Evolutionary conservation across 1,284 basidiomycete genomes (phyloP).

Genomic region (Chalciporus sp.): DNA sequence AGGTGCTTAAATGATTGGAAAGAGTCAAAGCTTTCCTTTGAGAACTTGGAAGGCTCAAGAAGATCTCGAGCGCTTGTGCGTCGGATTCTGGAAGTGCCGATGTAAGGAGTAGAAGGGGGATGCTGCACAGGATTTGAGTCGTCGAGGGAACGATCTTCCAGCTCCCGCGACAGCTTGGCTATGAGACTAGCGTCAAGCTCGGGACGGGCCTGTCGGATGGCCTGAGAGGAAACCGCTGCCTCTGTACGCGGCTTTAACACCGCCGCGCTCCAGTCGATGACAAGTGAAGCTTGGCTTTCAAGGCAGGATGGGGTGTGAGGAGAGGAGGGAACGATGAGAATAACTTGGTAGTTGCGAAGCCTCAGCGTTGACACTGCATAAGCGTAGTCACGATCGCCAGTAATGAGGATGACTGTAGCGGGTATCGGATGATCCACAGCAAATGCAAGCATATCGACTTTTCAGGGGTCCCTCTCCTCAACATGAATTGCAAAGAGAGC

Average conservation of each 20-base stretch:
- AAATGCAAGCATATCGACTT: conserved; percentile 52
- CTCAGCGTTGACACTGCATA: conserved; percentile 46
- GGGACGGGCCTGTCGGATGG: conserved; percentile 27
- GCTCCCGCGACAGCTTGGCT: conserved; percentile 21
- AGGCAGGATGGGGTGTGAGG: conserved; percentile 47
- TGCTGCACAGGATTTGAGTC: conserved; percentile 11
- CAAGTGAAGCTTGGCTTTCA: conserved; percentile 54
- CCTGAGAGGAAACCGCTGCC: conserved; percentile 7
- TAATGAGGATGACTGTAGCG: conserved; percentile 47
- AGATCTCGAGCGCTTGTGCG: conserved; percentile 28
- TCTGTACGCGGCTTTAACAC: conserved; percentile 38
- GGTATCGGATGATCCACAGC: conserved; percentile 48
- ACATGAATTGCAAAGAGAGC: background rate
- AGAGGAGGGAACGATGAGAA: conserved; percentile 42
- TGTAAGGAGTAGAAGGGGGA: conserved; percentile 3
- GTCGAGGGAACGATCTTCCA: conserved; percentile 18
- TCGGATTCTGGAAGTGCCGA: conserved; percentile 12
- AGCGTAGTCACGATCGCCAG: conserved; percentile 51
- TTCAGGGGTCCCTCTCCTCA: conserved; percentile 11
- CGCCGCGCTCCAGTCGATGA: conserved; percentile 54
- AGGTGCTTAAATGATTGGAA: conserved; percentile 3
- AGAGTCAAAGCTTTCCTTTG: conserved; percentile 11
- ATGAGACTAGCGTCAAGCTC: conserved; percentile 30
- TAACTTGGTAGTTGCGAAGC: conserved; percentile 43
- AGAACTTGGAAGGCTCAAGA: conserved; percentile 19